Evolutionary conservation across 139 green algal genomes (phyloP).

Genomic region (Gonium pectorale): DNA sequence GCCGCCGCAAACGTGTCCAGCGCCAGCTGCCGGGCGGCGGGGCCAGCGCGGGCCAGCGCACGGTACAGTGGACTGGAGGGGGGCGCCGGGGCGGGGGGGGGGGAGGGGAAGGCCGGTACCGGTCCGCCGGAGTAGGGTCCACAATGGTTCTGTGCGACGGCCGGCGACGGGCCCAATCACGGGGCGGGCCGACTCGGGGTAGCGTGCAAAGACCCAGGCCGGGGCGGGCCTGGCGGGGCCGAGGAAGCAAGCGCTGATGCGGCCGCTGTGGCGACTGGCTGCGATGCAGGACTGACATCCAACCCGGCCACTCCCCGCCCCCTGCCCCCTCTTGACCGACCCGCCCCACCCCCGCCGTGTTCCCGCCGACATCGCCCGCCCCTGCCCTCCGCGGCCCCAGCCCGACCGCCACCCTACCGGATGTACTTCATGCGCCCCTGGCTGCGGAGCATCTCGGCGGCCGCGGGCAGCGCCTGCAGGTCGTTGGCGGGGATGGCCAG

Average conservation of each 20-base stretch:
- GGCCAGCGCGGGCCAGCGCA: slow-evolving; percentile 59
- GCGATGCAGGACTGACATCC: too few species aligned
- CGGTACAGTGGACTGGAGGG: slow-evolving; percentile 80
- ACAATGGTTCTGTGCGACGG: too few species aligned
- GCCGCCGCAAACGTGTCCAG: slow-evolving; percentile 72
- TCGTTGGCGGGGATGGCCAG: slow-evolving; percentile 81
- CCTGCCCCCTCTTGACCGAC: neutral
- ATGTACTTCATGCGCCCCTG: slow-evolving; percentile 71
- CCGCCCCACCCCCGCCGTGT: neutral
- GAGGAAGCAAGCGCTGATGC: too few species aligned
- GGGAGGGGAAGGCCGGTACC: neutral
- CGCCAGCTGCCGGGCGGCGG: slow-evolving; percentile 60
- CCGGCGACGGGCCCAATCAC: too few species aligned
- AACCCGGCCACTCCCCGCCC: too few species aligned
- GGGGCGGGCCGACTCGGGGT: too few species aligned
- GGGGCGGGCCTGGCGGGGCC: too few species aligned
- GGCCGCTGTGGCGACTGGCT: too few species aligned
- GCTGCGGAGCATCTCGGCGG: slow-evolving; percentile 68
- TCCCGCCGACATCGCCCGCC: neutral
- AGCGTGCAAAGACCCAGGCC: too few species aligned
- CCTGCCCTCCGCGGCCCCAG: neutral
- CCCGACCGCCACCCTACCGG: neutral
- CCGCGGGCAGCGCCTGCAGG: slow-evolving; percentile 53
- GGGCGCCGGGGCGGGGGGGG: neutral
- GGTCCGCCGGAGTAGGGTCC: neutral